Base-by-base conservation (phyloP, 768 basidiomycete species). In the Lactarius pseudohatsudake region DNA sequence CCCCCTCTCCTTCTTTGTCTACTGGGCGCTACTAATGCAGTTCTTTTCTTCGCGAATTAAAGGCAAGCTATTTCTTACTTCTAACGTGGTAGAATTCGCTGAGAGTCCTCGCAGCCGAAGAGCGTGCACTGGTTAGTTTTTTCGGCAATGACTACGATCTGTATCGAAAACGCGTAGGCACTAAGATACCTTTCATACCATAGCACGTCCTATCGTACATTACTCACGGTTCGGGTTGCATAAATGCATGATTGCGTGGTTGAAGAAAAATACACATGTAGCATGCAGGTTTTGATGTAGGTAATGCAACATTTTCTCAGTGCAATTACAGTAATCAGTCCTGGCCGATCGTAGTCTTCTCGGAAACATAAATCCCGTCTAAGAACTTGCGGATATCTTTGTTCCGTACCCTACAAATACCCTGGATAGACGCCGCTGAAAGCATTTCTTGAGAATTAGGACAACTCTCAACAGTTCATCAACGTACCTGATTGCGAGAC, bases 381-480 rank as follows among this genome's bases (percentile, higher is more conserved):
- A 97, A 83, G 85, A 98, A 97, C 84, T 98, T 97, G 74, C 96
- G 94, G 81, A 98, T 98, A 84, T 96, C 96, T 84, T 99, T 99
- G 90, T 98, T 97, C 79, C 94, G 91, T 75, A 99, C 97, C 72
- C 90, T 87, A 83, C 94, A 97, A 68, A 90, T 84, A 72, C 96
- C 96, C 77, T 98, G 97, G 77, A 99, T 98, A 50, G 92, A 92
- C 57, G 97, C 97, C 68, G 97, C 94, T 89, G 2, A 61, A 65
- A 30, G 36, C 57, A n/a, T 56, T 67, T 50, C 30, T 16, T 68
- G 69, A 56, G 72, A 59, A n/a, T n/a, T 6, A 53, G 22, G 50
- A 10, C 22, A 47, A 41, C 40, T 59, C 54, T 3, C 41, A 0
- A 58, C 30, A 53, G 11, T 38, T 43, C 50, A 55, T 8, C 13